Base-by-base conservation (phyloP, 1,284 basidiomycete species). In the Quambalaria eucalypti region DNA sequence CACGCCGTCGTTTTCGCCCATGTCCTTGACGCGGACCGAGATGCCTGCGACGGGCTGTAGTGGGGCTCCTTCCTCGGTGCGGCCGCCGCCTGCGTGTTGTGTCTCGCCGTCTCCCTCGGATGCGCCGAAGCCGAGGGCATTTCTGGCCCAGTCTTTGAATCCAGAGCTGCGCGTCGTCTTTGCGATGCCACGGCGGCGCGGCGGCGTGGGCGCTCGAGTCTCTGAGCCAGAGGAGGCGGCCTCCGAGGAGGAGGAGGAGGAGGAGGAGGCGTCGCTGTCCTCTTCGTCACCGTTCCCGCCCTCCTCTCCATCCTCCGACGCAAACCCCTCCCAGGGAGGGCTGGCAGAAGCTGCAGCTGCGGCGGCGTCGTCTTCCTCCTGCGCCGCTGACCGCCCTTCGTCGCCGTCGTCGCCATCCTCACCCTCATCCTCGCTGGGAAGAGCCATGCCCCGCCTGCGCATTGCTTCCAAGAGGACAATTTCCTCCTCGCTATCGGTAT, bases 91-190 rank as follows among this genome's bases (percentile, higher is more conserved):
- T 52, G 59, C 56, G n/a, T n/a, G n/a, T n/a, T n/a, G n/a, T n/a
- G n/a, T n/a, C n/a, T n/a, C n/a, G 14, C 56, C 53, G 28, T 60
- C 55, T n/a, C 30, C 52, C 5, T 53, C 48, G 31, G 39, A 30
- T 4, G 26, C 9, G 5, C 57, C 62, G 19, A 71, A 59, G 4
- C 66, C 64, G 19, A 74, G 54, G 6, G 71, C 70, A 4, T 61
- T 56, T n/a, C 62, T 55, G 9, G 72, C 72, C 71, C 71, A 74
- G 40, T 70, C 64, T 48, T 74, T 74, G 63, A 74, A 74, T 21
- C 68, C 68, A 10, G 55, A 55, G 46, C 63, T 62, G 30, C 64
- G 59, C 2, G 55, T 50, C 7, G 70, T 59, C 19, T 61, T 59
- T 46, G 59, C 59, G 26, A 69, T 61, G 12, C 67, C 66, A 23